Conservation (phyloP, 2,329 filamentous ascomycete genomes). For the Knufia petricola region DNA sequence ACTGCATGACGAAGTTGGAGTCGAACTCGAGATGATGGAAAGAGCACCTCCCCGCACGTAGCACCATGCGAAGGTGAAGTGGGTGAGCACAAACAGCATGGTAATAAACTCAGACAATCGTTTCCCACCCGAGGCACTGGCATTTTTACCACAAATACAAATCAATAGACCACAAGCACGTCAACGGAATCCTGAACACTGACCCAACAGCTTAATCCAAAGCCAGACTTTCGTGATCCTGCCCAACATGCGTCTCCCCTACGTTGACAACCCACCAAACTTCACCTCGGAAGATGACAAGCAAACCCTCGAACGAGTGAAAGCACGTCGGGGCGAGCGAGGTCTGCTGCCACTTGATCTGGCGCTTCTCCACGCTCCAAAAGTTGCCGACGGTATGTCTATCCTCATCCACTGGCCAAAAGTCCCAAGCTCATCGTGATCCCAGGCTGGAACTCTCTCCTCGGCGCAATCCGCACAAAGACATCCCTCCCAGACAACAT, state of each 20-base stretch:
- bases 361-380: slow-evolving; percentile 45
- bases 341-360: slow-evolving; percentile 45
- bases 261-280: slow-evolving; percentile 43
- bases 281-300: slow-evolving; percentile 34
- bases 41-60: too few relatives aligned
- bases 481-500: slow-evolving; percentile 43
- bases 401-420: neutral
- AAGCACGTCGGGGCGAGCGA: slow-evolving; percentile 41
- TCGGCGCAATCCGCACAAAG: slow-evolving; percentile 45
- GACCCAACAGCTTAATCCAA: neutral
- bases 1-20: too few relatives aligned
- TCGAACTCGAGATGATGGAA: too few relatives aligned
- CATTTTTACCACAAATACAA: too few relatives aligned
- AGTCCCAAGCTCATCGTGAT: neutral
- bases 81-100: neutral
- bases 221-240: too few relatives aligned
- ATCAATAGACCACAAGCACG: neutral
- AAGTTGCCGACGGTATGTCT: slow-evolving; percentile 40
- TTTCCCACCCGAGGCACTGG: neutral
- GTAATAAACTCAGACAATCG: neutral
- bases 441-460: slow-evolving; percentile 46
- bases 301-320: slow-evolving; percentile 42
- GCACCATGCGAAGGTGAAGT: neutral
- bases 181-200: neutral
- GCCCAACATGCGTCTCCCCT: slow-evolving; percentile 44